Base-by-base conservation (phyloP, 2,329 filamentous ascomycete species). In the Lasiodiplodia sp. region DNA sequence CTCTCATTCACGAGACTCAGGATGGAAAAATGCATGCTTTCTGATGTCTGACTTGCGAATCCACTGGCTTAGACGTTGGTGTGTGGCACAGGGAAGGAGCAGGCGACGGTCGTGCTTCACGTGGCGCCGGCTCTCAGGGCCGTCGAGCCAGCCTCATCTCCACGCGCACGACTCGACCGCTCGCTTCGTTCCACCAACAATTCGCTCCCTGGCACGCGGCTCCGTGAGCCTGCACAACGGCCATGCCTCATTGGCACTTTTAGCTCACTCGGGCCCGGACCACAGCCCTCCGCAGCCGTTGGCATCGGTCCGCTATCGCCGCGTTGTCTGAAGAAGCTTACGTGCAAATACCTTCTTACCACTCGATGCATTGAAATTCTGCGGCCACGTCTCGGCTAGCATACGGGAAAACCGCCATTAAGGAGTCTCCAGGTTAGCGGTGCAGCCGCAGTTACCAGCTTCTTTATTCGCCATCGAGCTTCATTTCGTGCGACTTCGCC, bases 111-210 rank as follows among this genome's bases (percentile, higher is more conserved):
- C n/a, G 5, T 49, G 40, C 58, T 63, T 49, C 58, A 51, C 40
- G 58, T 64, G 60, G 60, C 47, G 60, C 23, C 60, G 60, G 60
- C 12, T 25, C 37, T 52, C 4, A 49, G 60, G 28, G 60, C 60
- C 60, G 60, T 38, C 60, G 23, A 52, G 18, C 60, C 60, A 38
- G 60, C 31, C 60, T 38, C 44, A 64, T 64, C 60, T 64, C 60
- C 60, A 64, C 58, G 58, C 58, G 18, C 58, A 63, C 60, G 60
- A 64, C 60, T 52, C 44, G 31, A 38, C 60, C 60, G 51, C 60
- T 64, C 28, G 44, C 60, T 64, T 64, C 51, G 60, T 64, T 64
- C 60, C 60, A 64, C 60, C 60, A 64, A 64, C 60, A 38, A 52
- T 52, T 64, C 44, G 44, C 60, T 64, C 47, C 38, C 60, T 64